phyloP scores from a whole-genome alignment of 768 basidiomycete species.

The Agaricus bisporus region DNA sequence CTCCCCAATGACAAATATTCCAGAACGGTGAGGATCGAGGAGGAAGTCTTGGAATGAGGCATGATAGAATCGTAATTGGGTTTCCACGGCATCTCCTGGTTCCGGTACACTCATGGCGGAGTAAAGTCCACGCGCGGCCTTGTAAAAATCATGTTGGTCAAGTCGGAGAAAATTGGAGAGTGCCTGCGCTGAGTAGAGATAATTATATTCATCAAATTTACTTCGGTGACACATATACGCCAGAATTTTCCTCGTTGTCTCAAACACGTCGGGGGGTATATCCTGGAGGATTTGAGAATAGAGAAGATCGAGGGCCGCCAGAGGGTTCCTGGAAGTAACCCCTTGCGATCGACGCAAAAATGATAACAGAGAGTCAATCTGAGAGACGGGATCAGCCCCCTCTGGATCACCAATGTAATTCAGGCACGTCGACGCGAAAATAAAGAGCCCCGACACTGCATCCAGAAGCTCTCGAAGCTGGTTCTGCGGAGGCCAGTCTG shows the following conservation, averaged over 20 bases:
- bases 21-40: neutral
- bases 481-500: neutral
- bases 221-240: neutral
- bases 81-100: neutral
- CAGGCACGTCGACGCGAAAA: neutral
- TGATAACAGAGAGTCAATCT: neutral
- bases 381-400: neutral
- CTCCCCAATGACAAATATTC: neutral
- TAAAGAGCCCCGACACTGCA: neutral
- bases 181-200: neutral
- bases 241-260: neutral
- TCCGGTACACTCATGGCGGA: neutral
- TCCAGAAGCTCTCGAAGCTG: neutral
- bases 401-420: neutral
- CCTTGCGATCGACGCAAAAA: neutral
- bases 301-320: neutral
- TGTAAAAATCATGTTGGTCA: neutral
- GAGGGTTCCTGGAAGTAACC: neutral
- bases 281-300: neutral
- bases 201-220: too few relatives aligned
- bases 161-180: neutral
- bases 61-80: neutral
- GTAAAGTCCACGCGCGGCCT: neutral
- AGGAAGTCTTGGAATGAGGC: conserved; percentile 4
- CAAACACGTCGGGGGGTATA: neutral